These are phyloP conservation scores for Elongisporangium prolatum DNA, from an alignment of 352 stramenopile species.

Conservation along the genomic window DNA sequence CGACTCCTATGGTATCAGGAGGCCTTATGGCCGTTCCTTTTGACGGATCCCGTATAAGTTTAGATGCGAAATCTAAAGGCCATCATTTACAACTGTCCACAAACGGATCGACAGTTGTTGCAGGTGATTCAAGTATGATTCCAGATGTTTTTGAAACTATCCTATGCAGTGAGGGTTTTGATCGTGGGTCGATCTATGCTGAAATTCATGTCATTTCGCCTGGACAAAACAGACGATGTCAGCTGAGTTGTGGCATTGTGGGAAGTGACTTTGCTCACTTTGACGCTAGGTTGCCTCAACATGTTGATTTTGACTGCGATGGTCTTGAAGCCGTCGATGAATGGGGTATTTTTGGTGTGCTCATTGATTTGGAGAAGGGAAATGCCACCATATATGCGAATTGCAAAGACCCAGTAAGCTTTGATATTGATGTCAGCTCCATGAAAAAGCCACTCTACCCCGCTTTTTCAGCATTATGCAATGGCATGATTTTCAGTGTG, in stretches of 20 bases:
- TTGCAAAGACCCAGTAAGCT: constrained; percentile 31
- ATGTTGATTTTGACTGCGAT: constrained; percentile 32
- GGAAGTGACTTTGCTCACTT: constrained; percentile 25
- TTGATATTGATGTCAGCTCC: constrained; percentile 21
- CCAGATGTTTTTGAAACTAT: constrained; percentile 57
- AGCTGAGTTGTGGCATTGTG: constrained; percentile 58
- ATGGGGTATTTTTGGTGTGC: constrained; percentile 49
- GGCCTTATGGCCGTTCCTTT: constrained; percentile 54
- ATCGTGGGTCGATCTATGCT: constrained; percentile 43
- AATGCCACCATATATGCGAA: constrained; percentile 52
- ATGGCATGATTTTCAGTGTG: constrained; percentile 52
- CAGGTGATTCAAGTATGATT: constrained; percentile 40
- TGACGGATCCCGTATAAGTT: constrained; percentile 54
- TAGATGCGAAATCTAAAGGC: constrained; percentile 57
- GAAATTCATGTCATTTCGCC: constrained; percentile 52
- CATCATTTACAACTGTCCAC: constrained; percentile 36
- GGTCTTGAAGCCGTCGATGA: constrained; percentile 28
- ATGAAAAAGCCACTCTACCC: constrained; percentile 43
- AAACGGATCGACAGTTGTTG: constrained; percentile 49
- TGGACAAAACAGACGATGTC: constrained; percentile 36
- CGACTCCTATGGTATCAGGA: constrained; percentile 52
- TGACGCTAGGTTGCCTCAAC: constrained; percentile 12
- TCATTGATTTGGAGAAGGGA: constrained; percentile 74
- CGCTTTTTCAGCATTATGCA: constrained; percentile 63
- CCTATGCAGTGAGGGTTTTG: constrained; percentile 44